These are phyloP conservation scores for Melampsora americana DNA, from an alignment of 1,284 basidiomycete genomes.

Conservation along the genomic window DNA sequence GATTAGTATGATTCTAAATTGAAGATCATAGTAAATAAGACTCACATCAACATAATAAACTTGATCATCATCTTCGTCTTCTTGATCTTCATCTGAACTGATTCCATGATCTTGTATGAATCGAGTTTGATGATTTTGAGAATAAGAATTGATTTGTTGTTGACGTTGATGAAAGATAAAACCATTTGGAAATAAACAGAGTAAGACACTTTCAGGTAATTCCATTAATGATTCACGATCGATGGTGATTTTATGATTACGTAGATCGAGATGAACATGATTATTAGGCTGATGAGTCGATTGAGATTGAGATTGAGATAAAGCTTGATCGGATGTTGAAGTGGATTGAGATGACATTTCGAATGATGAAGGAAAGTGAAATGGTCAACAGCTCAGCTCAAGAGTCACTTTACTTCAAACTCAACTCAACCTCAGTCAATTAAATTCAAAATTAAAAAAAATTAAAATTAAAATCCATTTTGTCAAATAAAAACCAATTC, in stretches of 20 bases:
- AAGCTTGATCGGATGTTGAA: too few relatives aligned
- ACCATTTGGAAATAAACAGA: conserved; percentile 96
- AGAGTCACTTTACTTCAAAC: too few relatives aligned
- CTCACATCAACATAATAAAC: conserved; percentile 41
- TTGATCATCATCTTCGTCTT: conserved; percentile 44
- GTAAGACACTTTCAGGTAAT: conserved; percentile 89
- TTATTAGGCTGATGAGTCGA: too few relatives aligned
- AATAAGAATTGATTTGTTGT: conserved; percentile 54
- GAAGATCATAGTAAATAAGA: neutral
- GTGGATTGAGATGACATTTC: too few relatives aligned
- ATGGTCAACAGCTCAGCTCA: too few relatives aligned
- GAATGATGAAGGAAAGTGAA: too few relatives aligned
- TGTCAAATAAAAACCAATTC: too few relatives aligned
- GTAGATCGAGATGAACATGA: conserved; percentile 76
- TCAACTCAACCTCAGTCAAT: too few relatives aligned
- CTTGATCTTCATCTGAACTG: conserved; percentile 63
- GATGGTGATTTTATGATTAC: conserved; percentile 85
- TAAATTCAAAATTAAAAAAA: too few relatives aligned
- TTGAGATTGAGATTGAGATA: too few relatives aligned
- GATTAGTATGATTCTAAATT: too few relatives aligned
- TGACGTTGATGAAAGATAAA: conserved; percentile 86
- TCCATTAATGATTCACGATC: conserved; percentile 99
- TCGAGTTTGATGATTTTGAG: conserved; percentile 54
- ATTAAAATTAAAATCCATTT: too few relatives aligned
- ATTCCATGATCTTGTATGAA: conserved; percentile 64